phyloP scores from a whole-genome alignment of 2,329 filamentous ascomycete genomes.

The Grosmannia huntii region DNA sequence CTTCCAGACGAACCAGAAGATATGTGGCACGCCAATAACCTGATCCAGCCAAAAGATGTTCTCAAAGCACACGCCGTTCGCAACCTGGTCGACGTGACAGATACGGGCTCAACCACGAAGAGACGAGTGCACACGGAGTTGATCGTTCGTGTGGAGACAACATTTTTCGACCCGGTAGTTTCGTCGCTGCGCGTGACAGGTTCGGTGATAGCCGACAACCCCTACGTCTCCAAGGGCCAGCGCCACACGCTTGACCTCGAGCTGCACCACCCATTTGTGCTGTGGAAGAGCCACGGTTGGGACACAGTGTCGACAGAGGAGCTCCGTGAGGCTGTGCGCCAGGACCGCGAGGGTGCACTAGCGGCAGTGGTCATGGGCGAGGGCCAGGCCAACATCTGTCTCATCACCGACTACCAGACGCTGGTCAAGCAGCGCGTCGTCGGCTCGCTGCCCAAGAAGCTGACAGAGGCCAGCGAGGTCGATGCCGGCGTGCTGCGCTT shows the following conservation, averaged over 20 bases:
- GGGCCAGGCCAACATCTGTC: conserved; percentile 67
- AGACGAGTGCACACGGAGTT: conserved; percentile 45
- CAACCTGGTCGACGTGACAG: conserved; percentile 36
- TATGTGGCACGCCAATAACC: conserved; percentile 50
- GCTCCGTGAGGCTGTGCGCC: conserved; percentile 65
- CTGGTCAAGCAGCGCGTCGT: conserved; percentile 60
- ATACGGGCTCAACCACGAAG: conserved; percentile 32
- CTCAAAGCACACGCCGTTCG: conserved; percentile 42
- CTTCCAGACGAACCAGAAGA: conserved; percentile 29
- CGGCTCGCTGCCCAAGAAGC: conserved; percentile 53
- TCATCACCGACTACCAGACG: conserved; percentile 70
- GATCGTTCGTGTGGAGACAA: conserved; percentile 42
- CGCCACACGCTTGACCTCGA: conserved; percentile 66
- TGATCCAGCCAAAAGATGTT: conserved; percentile 40
- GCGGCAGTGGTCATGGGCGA: conserved; percentile 93
- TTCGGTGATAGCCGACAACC: conserved; percentile 38
- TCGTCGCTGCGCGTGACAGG: conserved; percentile 45
- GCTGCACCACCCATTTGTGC: conserved; percentile 71
- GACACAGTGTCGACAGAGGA: conserved; percentile 75
- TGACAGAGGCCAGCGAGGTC: conserved; percentile 50
- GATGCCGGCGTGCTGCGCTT: conserved; percentile 64
- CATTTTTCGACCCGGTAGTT: conserved; percentile 44
- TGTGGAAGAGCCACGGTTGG: conserved; percentile 80
- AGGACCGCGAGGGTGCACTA: conserved; percentile 67
- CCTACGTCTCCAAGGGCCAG: conserved; percentile 38